Base-by-base conservation (phyloP, 2,329 filamentous ascomycete species). In the Xylaria multiplex region DNA sequence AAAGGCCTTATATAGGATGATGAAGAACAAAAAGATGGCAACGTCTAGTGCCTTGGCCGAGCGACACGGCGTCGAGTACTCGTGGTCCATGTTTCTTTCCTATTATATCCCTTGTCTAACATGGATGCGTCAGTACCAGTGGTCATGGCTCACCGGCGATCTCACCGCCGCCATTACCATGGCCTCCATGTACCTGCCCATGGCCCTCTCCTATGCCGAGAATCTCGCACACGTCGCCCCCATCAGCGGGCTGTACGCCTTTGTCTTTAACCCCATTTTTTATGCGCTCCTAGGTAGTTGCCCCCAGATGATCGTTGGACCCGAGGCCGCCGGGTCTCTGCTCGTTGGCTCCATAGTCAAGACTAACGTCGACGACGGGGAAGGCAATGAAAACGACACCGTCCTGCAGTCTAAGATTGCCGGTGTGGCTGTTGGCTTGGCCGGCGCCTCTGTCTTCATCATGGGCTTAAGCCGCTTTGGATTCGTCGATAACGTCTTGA, bases 181-280 rank as follows among this genome's bases (percentile, higher is more conserved):
- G 82, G 93, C 95, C n/a, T 97, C 94, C 30, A 96, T 99, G 81
- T 99, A 99, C 78, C 91, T 99, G 43, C 96, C 96, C 58, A 97
- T 99, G 94, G 91, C 93, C 0, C 86, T 99, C 14, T 98, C 96
- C 0, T 91, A 96, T 70, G 93, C 96, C 62, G 89, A 93, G 46
- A 98, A 98, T 76, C 88, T 99, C 48, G 93, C 91, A 6, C 96
- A 98, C 77, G 89, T 97, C 1, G 93, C 95, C 8, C 91, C 96
- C 0, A 94, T 98, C 74, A 95, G 97, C 75, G 96, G 96, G 0
- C 85, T 99, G 3, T 99, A 98, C 80, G 88, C 92, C 16, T 98
- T 97, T 77, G 92, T 96, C 68, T 93, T 98, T 81, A 94, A 94
- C 65, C 96, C 96, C 0, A 81, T 98, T 60, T 84, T 97, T 40